phyloP scores from a whole-genome alignment of 2,329 filamentous ascomycete species.

The Ascochyta lentis region DNA sequence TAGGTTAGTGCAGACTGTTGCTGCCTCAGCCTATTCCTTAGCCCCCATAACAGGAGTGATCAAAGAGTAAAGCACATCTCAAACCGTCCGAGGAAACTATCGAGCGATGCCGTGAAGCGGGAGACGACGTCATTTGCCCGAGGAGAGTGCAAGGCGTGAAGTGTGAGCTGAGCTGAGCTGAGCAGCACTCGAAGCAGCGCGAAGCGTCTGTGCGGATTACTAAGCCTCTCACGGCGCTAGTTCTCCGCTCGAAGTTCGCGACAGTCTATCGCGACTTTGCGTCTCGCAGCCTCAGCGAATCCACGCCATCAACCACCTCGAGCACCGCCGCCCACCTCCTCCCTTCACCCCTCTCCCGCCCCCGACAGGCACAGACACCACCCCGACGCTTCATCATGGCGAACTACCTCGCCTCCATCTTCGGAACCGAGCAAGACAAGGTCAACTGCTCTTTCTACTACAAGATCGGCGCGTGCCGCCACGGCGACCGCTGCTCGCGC shows the following conservation, averaged over 20 bases:
- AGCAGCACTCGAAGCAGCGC: constrained; percentile 12
- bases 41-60: too few relatives aligned
- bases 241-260: constrained; percentile 20
- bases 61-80: too few relatives aligned
- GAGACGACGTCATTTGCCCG: too few relatives aligned
- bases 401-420: constrained; percentile 98
- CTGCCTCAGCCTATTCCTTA: constrained; percentile 1
- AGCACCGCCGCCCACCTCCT: constrained; percentile 1
- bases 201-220: constrained; percentile 20
- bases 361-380: neutral
- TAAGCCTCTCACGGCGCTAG: constrained; percentile 18
- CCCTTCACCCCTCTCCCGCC: neutral
- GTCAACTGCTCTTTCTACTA: constrained; percentile 99
- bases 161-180: neutral
- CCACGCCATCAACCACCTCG: constrained; percentile 8
- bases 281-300: constrained; percentile 13
- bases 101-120: too few relatives aligned
- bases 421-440: constrained; percentile 98
- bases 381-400: constrained; percentile 67
- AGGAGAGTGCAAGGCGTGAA: neutral
- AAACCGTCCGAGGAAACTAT: too few relatives aligned
- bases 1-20: constrained; percentile 1
- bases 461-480: constrained; percentile 98
- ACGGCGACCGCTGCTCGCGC: constrained; percentile 96
- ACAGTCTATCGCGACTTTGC: constrained; percentile 27